A percentile compares a stretch with the other conserved stretches of the same genome.
Evolutionary conservation across 179 eudicot genomes (phyloP).

Genomic region (Kewa caespitosa): DNA sequence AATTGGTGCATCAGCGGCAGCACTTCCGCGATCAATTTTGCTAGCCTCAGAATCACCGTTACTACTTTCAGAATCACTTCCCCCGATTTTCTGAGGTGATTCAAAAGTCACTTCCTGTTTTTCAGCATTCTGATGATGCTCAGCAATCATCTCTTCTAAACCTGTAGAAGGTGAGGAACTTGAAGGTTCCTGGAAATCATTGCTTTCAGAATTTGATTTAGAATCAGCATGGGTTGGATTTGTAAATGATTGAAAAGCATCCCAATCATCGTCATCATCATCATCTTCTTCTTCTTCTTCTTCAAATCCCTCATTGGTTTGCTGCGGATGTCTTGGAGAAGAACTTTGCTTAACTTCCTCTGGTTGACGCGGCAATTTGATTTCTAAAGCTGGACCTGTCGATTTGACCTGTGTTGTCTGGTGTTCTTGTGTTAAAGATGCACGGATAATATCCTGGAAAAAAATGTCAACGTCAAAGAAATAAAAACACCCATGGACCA

Average conservation of each 20-base stretch:
- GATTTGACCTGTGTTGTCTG: slow-evolving; percentile 40
- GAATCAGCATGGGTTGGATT: slow-evolving; percentile 37
- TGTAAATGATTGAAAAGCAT: slow-evolving; percentile 83
- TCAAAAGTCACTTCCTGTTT: slow-evolving; percentile 14
- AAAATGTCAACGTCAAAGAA: slow-evolving; percentile 2
- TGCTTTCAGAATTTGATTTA: slow-evolving; percentile 24
- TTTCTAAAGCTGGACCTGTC: slow-evolving; percentile 48
- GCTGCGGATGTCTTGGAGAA: slow-evolving; percentile 29
- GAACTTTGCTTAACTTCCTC: slow-evolving; percentile 34
- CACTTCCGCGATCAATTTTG: slow-evolving; percentile 8
- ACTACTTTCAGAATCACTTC: slow-evolving; percentile 20
- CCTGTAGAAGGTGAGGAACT: slow-evolving; percentile 9
- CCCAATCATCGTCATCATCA: slow-evolving; percentile 90
- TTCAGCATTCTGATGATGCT: slow-evolving; percentile 13
- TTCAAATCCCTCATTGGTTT: slow-evolving; percentile 27
- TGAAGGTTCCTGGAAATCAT: slow-evolving; percentile 24
- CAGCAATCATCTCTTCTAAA: background rate
- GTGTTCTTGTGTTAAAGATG: slow-evolving; percentile 82
- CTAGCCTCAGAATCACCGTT: slow-evolving; percentile 18
- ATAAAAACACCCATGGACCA: background rate
- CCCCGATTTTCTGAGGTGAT: slow-evolving; percentile 6
- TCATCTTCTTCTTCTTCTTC: no score
- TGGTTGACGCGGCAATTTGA: slow-evolving; percentile 67
- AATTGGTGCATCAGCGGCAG: slow-evolving; percentile 6
- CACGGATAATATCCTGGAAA: slow-evolving; percentile 80